phyloP scores from a whole-genome alignment of 75 land plant species.

The Picea glauca region DNA sequence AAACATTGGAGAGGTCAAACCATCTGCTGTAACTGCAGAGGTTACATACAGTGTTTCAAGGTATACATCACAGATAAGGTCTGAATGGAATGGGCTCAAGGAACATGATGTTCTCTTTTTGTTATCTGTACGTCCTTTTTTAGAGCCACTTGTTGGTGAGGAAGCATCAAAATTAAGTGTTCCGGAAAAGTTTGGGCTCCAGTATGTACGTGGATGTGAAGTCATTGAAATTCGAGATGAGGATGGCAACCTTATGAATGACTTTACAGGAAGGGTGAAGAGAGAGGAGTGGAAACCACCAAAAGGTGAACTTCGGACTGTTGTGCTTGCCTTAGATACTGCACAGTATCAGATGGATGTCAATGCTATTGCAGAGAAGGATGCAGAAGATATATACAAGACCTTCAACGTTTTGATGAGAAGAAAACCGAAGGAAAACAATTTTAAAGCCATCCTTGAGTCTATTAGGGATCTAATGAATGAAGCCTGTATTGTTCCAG shows the following conservation, averaged over 20 bases:
- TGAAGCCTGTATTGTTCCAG: constrained; percentile 93
- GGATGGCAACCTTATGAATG: constrained; percentile 91
- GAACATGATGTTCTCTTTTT: constrained; percentile 98
- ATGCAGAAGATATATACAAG: constrained; percentile 78
- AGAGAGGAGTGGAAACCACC: constrained; percentile 99
- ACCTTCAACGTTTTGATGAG: constrained; percentile 93
- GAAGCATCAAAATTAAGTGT: constrained; percentile 69
- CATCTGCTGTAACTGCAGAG: constrained; percentile 81
- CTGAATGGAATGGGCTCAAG: constrained; percentile 97
- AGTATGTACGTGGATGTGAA: constrained; percentile 98
- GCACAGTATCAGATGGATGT: constrained; percentile 99
- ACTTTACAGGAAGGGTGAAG: constrained; percentile 92
- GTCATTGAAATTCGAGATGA: constrained; percentile 95
- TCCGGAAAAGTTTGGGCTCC: constrained; percentile 86
- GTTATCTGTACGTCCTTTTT: constrained; percentile 81
- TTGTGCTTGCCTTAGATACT: constrained; percentile 81
- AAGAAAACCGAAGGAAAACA: constrained; percentile 97
- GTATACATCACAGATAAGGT: constrained; percentile 67
- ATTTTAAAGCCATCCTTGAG: constrained; percentile 98
- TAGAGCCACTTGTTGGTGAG: constrained; percentile 70
- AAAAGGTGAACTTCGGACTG: constrained; percentile 85
- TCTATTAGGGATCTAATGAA: constrained; percentile 98
- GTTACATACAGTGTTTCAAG: constrained; percentile 67
- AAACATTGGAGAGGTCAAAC: constrained; percentile 98
- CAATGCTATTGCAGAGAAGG: constrained; percentile 62